Conservation (phyloP, 2,329 filamentous ascomycete genomes). For the Hypoxylon sp. region DNA sequence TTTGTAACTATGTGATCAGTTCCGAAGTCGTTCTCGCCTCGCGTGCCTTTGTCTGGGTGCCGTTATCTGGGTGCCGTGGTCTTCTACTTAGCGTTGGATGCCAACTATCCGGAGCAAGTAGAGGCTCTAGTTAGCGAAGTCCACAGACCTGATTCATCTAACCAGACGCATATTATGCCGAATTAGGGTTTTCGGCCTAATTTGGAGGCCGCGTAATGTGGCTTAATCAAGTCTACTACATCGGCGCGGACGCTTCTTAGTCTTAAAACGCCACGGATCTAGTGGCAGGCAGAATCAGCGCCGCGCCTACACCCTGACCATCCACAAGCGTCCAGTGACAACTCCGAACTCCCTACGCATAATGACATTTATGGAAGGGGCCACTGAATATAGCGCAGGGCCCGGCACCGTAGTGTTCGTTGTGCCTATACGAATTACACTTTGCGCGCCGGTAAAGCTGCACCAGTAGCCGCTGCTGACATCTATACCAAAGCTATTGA, state of each 20-base stretch:
- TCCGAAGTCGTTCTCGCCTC: constrained; percentile 15
- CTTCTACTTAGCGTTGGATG: not conserved
- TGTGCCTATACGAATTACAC: too few species aligned
- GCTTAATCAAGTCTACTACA: constrained; percentile 5
- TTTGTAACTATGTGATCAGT: constrained; percentile 25
- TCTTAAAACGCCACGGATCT: not conserved
- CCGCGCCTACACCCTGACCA: not conserved
- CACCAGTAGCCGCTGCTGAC: constrained; percentile 1
- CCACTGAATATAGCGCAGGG: not conserved
- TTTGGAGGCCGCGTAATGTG: constrained; percentile 3
- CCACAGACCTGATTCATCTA: not conserved
- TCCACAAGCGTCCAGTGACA: not conserved
- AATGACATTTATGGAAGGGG: not conserved
- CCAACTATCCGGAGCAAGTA: not conserved
- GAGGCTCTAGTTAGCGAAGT: not conserved
- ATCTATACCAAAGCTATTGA: not conserved
- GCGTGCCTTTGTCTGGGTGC: not conserved
- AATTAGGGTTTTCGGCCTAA: not conserved
- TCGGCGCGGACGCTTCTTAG: not conserved
- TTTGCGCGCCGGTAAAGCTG: too few species aligned
- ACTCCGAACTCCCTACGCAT: not conserved
- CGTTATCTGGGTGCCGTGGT: too few species aligned
- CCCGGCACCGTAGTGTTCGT: too few species aligned
- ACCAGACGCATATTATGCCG: constrained; percentile 6
- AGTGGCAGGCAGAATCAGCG: not conserved